Base-by-base conservation (phyloP, 73 alveolate species). In the Paramecium pentaurelia region DNA sequence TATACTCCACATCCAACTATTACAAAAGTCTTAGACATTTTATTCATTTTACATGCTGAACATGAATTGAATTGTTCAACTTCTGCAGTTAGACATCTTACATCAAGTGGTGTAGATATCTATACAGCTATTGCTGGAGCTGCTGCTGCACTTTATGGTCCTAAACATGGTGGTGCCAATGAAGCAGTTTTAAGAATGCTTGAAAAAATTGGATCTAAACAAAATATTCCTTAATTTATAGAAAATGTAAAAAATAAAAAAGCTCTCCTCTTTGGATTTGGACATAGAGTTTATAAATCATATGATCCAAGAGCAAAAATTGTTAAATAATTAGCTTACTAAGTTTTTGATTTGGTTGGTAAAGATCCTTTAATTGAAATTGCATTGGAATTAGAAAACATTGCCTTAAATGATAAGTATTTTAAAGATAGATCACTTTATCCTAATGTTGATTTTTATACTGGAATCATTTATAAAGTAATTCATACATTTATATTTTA, bases 41-140 rank as follows among this genome's bases (percentile, higher is more conserved):
- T 97, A 51, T 97, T 97, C 95, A 96, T 97, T 38, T 92, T 97
- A 25, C 99, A 97, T 86, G 98, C 98, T 20, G 99, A 97, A 93
- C 99, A 97, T 84, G 99, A 97, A 88, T 96, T 96, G 44, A 97
- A 97, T 95, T 97, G 99, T 94, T 96, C 98, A 1, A 97, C 99
- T 9, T 95, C 99, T 49, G 99, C 99, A 10, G 94, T 96, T 59
- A 94, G 99, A 88, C 99, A 97, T 73, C 86, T 97, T 85, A 71
- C 98, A 9, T 96, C 98, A 28, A 75, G 96, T 36, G 93, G 90
- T 12, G 95, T 94, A 10, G 99, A 97, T 86, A 93, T 97, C 64
- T 97, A 96, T 83, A 96, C 97, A 14, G 73, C 96, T 36, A 88
- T 97, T 18, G 98, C 98, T 20, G 97, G 98, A 9, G 98, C 98